These are phyloP conservation scores for Rhizopogon rudus DNA, from an alignment of 768 basidiomycete species.

Conservation along the genomic window DNA sequence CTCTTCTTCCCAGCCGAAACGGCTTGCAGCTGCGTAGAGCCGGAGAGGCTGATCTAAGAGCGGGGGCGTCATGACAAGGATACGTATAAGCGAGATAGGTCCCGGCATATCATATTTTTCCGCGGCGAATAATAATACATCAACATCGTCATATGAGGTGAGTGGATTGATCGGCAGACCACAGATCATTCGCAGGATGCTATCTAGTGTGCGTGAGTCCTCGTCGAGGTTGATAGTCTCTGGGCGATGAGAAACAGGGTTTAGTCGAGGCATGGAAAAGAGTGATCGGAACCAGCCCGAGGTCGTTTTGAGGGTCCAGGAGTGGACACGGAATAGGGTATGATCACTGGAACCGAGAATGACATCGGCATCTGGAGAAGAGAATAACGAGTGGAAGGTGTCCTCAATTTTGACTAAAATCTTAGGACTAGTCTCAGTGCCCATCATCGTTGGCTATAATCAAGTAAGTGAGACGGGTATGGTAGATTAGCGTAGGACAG, in stretches of 20 bases:
- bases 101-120: conserved; percentile 73
- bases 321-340: conserved; percentile 52
- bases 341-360: conserved; percentile 49
- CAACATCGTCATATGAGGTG: conserved; percentile 48
- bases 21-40: conserved; percentile 49
- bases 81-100: conserved; percentile 53
- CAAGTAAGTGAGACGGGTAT: not conserved
- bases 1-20: conserved; percentile 57
- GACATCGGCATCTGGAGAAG: conserved; percentile 50
- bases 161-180: conserved; percentile 49
- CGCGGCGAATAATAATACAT: conserved; percentile 54
- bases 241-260: conserved; percentile 8
- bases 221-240: conserved; percentile 53
- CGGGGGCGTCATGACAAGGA: conserved; percentile 48
- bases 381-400: conserved; percentile 41
- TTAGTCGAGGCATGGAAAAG: conserved; percentile 49
- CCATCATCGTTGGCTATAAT: not conserved
- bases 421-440: not conserved
- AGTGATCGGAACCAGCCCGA: conserved; percentile 63
- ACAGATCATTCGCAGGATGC: conserved; percentile 55
- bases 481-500: not conserved
- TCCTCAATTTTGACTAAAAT: not conserved
- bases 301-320: conserved; percentile 54
- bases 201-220: conserved; percentile 48
- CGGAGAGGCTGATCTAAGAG: conserved; percentile 47